Percentiles rank a stretch among this genome's conserved stretches.
Conservation (phyloP, 2,329 filamentous ascomycete genomes). For the Chrysoporthe austroafricana region DNA sequence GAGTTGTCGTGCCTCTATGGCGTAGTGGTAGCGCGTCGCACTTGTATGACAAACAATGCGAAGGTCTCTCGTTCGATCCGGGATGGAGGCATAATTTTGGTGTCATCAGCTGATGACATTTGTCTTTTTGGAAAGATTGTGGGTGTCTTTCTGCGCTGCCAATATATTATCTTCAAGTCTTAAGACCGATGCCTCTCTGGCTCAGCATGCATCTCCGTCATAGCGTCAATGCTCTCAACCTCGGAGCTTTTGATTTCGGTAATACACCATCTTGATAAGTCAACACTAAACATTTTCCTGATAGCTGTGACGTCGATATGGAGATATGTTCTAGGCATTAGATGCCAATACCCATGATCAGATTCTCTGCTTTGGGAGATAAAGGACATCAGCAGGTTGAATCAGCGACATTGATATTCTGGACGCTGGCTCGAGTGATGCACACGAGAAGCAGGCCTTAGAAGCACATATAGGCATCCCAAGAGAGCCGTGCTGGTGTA, state of each 20-base stretch:
- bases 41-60: conserved; percentile 5
- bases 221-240: too few relatives aligned
- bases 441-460: background rate
- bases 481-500: background rate
- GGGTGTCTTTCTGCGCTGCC: background rate
- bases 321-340: background rate
- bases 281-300: too few relatives aligned
- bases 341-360: background rate
- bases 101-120: too few relatives aligned
- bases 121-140: background rate
- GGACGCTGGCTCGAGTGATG: background rate
- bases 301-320: too few relatives aligned
- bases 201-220: too few relatives aligned
- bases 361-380: background rate
- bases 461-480: background rate
- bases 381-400: too few relatives aligned
- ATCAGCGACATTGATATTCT: too few relatives aligned
- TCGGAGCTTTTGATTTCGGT: too few relatives aligned
- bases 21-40: conserved; percentile 17
- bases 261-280: too few relatives aligned
- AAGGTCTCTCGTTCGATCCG: conserved; percentile 19
- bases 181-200: too few relatives aligned
- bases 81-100: conserved; percentile 13
- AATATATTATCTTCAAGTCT: background rate
- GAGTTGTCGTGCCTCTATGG: conserved; percentile 7